A percentile compares a stretch with the other conserved stretches of the same genome.
phyloP scores from a whole-genome alignment of 768 basidiomycete species.

The Tephrocybe sp. region DNA sequence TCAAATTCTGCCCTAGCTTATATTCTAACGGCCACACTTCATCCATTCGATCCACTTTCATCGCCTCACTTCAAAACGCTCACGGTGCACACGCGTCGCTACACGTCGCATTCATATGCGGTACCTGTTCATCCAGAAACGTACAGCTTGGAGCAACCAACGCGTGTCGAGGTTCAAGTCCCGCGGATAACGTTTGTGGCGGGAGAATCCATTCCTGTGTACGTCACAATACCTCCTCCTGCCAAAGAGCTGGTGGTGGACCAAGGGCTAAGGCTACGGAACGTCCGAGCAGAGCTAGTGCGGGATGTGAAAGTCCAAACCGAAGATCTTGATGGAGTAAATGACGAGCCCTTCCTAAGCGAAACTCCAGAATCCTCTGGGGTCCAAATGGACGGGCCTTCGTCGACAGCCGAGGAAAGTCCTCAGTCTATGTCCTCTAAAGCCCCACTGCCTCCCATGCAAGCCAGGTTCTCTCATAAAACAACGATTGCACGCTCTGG shows the following conservation, averaged over 20 bases:
- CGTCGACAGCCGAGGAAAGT: slow-evolving; percentile 29
- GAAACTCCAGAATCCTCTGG: slow-evolving; percentile 16
- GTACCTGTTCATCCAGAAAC: slow-evolving; percentile 63
- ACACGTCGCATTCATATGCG: slow-evolving; percentile 60
- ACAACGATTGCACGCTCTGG: slow-evolving; percentile 81
- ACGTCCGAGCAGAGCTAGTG: slow-evolving; percentile 78
- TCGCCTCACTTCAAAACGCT: slow-evolving; percentile 53
- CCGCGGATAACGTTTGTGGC: slow-evolving; percentile 71
- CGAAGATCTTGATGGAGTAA: slow-evolving; percentile 37
- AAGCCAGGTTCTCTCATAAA: slow-evolving; percentile 20
- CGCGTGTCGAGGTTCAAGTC: slow-evolving; percentile 67
- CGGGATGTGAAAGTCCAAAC: slow-evolving; percentile 59
- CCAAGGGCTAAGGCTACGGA: slow-evolving; percentile 73
- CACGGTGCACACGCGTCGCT: slow-evolving; percentile 72
- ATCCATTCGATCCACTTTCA: slow-evolving; percentile 42
- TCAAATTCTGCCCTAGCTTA: slow-evolving; percentile 73
- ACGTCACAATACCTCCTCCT: slow-evolving; percentile 81
- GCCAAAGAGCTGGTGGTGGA: slow-evolving; percentile 63
- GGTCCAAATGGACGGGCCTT: slow-evolving; percentile 27
- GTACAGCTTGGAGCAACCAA: slow-evolving; percentile 59
- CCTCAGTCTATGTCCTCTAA: slow-evolving; percentile 38
- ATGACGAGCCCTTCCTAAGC: slow-evolving; percentile 26
- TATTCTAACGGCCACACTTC: slow-evolving; percentile 65
- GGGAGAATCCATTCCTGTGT: slow-evolving; percentile 76
- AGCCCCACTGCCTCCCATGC: slow-evolving; percentile 33